phyloP scores from a whole-genome alignment of 2,329 filamentous ascomycete species.

The Fusarium stilboides region DNA sequence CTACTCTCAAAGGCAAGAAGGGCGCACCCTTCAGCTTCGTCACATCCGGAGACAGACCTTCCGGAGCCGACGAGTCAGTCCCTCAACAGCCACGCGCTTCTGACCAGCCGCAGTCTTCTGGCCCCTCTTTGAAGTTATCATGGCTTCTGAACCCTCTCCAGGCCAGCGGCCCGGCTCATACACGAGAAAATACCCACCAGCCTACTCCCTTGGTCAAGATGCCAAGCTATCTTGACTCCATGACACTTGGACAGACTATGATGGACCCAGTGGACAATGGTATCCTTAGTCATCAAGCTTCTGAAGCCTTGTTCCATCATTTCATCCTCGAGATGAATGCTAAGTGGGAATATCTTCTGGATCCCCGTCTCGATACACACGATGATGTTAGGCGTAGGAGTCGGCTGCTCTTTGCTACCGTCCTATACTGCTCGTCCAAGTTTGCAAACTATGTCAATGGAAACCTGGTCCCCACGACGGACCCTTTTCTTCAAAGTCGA shows the following conservation, averaged over 20 bases:
- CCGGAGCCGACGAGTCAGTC: not conserved
- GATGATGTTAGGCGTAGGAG: constrained; percentile 21
- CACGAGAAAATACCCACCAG: not conserved
- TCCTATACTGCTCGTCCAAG: constrained; percentile 28
- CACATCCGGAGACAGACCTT: constrained; percentile 26
- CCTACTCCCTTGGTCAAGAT: constrained; percentile 22
- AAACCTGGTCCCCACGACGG: not conserved
- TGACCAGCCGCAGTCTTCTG: not conserved
- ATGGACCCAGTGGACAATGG: constrained; percentile 28
- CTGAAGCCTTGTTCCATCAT: constrained; percentile 18
- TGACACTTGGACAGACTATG: constrained; percentile 34
- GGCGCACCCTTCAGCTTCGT: constrained; percentile 37
- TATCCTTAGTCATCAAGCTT: constrained; percentile 10
- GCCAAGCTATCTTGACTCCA: constrained; percentile 30
- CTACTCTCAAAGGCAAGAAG: constrained; percentile 32
- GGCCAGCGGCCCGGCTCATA: not conserved
- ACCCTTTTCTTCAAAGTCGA: constrained; percentile 30
- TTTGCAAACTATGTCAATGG: constrained; percentile 21
- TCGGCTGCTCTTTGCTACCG: constrained; percentile 20
- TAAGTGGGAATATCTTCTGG: constrained; percentile 30
- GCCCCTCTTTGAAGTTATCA: constrained; percentile 22
- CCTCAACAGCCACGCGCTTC: not conserved
- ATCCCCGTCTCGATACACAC: constrained; percentile 23
- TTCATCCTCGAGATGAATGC: constrained; percentile 33
- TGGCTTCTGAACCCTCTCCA: constrained; percentile 24